Evolutionary conservation across 148 eudicot genomes (phyloP).

Genomic region (Vaccinium darrowii): DNA sequence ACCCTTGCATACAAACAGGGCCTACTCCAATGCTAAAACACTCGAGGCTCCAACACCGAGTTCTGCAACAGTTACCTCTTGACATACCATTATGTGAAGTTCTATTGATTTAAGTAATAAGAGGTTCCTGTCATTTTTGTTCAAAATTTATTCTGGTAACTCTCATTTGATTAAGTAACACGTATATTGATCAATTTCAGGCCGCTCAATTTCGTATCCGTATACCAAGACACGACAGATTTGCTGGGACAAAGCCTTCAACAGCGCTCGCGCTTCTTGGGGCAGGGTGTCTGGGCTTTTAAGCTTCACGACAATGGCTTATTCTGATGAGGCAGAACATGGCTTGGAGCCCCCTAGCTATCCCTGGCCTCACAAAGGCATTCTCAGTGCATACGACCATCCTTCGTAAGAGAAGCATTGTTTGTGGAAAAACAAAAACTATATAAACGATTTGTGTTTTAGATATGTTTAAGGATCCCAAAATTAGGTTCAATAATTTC

Average conservation of each 20-base stretch:
- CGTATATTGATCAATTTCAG: not conserved
- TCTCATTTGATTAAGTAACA: not conserved
- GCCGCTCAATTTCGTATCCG: not conserved
- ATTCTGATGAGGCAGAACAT: conserved; percentile 78
- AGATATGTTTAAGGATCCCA: not conserved
- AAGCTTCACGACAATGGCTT: conserved; percentile 58
- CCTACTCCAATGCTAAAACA: not conserved
- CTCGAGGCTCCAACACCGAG: not conserved
- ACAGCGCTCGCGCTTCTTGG: conserved; percentile 68
- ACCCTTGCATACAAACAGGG: not conserved
- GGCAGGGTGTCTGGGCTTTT: conserved; percentile 66
- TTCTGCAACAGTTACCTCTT: not conserved
- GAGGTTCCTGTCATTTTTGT: not conserved
- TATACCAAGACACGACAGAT: conserved; percentile 17
- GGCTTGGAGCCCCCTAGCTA: conserved; percentile 52
- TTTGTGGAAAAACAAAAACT: not conserved
- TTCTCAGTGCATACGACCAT: conserved; percentile 74
- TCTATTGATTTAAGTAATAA: not conserved
- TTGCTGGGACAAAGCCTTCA: conserved; percentile 49
- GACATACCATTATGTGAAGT: not conserved
- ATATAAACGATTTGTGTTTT: not conserved
- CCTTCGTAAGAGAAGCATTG: conserved; percentile 44
- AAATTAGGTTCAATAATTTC: not conserved
- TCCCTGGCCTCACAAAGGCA: conserved; percentile 79
- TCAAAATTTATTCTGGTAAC: not conserved